These are phyloP conservation scores for Pyricularia pennisetigena DNA, from an alignment of 2,329 filamentous ascomycete species.

Conservation along the genomic window DNA sequence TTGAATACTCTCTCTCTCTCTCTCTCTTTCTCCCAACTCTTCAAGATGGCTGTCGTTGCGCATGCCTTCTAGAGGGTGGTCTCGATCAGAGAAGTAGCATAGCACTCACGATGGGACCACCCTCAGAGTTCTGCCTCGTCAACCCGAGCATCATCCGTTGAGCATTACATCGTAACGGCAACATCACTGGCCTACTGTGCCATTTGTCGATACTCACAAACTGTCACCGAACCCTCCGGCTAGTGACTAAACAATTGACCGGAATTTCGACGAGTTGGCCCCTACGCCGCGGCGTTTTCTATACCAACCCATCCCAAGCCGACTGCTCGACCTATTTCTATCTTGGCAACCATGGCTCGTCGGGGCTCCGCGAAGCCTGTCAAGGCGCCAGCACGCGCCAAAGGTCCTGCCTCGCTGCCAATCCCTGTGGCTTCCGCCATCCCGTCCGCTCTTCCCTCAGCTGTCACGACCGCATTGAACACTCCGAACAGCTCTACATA, in stretches of 20 bases:
- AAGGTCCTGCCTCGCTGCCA: not conserved
- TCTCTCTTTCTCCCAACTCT: conserved; percentile 19
- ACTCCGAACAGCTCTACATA: conserved; percentile 26
- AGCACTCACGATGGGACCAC: conserved; percentile 45
- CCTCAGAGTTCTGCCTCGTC: conserved; percentile 32
- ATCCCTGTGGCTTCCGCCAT: not conserved
- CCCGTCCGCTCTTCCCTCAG: conserved; percentile 13
- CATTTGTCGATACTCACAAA: not conserved
- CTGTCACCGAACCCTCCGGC: not conserved
- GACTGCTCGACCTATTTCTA: not conserved
- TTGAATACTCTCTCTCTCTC: conserved; percentile 9
- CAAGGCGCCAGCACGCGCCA: not conserved
- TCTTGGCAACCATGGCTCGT: not conserved
- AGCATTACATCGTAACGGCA: not conserved
- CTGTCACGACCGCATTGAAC: conserved; percentile 20
- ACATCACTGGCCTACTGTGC: not conserved
- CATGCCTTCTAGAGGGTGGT: conserved; percentile 16
- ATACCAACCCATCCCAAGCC: not conserved
- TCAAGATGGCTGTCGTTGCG: conserved; percentile 31
- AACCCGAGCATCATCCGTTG: conserved; percentile 9
- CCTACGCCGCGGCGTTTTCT: not conserved
- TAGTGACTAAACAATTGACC: not conserved
- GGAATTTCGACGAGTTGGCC: not conserved
- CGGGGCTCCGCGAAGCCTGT: conserved; percentile 1
- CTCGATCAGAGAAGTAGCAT: conserved; percentile 4